Conservation (phyloP, 116 monocot species). For the Thalassia testudinum region DNA sequence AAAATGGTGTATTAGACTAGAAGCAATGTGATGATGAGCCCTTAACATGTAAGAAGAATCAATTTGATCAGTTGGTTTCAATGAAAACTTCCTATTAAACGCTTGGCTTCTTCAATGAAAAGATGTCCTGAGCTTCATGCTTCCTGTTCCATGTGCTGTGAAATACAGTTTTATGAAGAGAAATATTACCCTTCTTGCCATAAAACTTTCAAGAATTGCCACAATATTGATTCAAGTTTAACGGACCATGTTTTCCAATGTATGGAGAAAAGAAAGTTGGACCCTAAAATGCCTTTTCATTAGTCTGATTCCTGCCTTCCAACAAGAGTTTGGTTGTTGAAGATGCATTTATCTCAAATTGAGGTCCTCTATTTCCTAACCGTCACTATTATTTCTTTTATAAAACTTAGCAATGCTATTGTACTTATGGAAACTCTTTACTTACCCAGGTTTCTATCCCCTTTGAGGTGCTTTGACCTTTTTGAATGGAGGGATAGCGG, state of each 20-base stretch:
- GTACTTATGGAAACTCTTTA: no score
- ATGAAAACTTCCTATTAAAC: no score
- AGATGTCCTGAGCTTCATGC: slow-evolving; percentile 41
- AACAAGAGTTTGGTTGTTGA: slow-evolving; percentile 43
- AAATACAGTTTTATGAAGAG: slow-evolving; percentile 45
- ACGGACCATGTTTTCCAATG: slow-evolving; percentile 45
- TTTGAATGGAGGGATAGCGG: no score
- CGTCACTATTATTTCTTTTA: no score
- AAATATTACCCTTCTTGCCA: slow-evolving; percentile 72
- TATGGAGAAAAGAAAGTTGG: slow-evolving; percentile 31
- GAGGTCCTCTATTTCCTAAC: slow-evolving; percentile 27
- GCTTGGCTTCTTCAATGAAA: no score
- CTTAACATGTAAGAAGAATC: no score
- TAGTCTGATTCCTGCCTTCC: slow-evolving; percentile 28
- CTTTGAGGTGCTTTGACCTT: no score
- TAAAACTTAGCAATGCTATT: no score
- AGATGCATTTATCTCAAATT: slow-evolving; percentile 45
- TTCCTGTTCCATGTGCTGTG: slow-evolving; percentile 47
- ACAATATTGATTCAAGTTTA: slow-evolving; percentile 28
- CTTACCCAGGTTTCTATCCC: no score
- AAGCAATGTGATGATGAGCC: no score
- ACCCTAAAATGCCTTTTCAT: slow-evolving; percentile 31
- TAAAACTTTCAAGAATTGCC: slow-evolving; percentile 34
- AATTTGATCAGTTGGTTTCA: no score
- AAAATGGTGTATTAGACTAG: no score